Percentiles rank a stretch among this genome's conserved stretches.
These are phyloP conservation scores for Phytophthora syringae DNA, from an alignment of 352 stramenopile species.

Conservation along the genomic window DNA sequence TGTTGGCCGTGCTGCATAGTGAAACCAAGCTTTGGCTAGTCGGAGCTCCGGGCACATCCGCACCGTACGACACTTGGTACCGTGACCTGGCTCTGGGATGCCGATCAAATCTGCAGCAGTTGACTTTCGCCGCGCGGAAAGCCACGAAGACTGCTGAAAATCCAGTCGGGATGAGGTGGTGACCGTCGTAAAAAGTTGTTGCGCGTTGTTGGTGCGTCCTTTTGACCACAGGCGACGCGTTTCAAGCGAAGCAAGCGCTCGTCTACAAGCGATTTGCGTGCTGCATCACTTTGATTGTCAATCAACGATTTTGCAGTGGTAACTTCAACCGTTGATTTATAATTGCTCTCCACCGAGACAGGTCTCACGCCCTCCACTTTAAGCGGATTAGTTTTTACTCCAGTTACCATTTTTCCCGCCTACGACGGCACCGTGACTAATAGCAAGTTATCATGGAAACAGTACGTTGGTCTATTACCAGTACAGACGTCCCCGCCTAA, in stretches of 20 bases:
- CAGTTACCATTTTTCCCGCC: too few species aligned
- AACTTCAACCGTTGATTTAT: too few species aligned
- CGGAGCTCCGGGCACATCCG: conserved; percentile 15
- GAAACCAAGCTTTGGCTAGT: conserved; percentile 14
- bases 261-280: conserved; percentile 1
- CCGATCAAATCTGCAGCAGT: conserved; percentile 4
- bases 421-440: too few species aligned
- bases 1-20: conserved; percentile 12
- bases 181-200: background rate
- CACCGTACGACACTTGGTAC: conserved; percentile 13
- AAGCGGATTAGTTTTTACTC: too few species aligned
- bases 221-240: background rate
- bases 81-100: conserved; percentile 5
- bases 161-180: background rate
- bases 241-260: background rate
- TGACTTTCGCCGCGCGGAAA: conserved; percentile 1
- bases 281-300: background rate
- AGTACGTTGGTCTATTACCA: background rate
- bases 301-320: too few species aligned
- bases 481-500: too few species aligned
- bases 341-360: too few species aligned
- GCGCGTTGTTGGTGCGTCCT: background rate
- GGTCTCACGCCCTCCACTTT: too few species aligned
- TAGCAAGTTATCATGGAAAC: background rate
- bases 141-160: conserved; percentile 8